Evolutionary conservation across 495 filamentous ascomycete genomes (phyloP), one percentile per base, ranked within the genome.

Genomic region (Tuber brumale): DNA sequence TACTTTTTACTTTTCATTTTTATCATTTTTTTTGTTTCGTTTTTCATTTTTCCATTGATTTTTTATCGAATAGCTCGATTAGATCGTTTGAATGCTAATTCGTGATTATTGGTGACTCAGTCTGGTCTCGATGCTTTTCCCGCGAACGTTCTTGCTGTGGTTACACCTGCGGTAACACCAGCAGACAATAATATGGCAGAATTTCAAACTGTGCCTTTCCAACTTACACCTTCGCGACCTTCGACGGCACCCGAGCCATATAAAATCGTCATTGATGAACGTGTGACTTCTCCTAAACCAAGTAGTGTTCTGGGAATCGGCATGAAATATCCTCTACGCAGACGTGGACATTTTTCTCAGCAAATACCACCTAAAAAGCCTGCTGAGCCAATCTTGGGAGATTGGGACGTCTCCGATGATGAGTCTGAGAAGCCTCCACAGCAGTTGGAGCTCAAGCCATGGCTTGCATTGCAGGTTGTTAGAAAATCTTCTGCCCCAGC

Each of bases 361-460:
- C 57, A 66, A 35, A 66, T 16, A 27, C n/a, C 16, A 18, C 57
- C 57, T 66, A 66, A 66, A 35, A 66, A 66, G 57, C 57, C 27
- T 35, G 57, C 57, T 31, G 76, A 79, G 31, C 70, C 78, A n/a
- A 57, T 80, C 12, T 39, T 79, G 37, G 78, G 75, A 21, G 71
- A 73, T 43, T 80, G 78, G 78, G 78, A 80, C 41, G 57, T 72
- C 77, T 61, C 77, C 27, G 76, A 76, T 48, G 71, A 73, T 0
- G 76, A 76, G 39, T 7, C 31, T 66, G 57, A 66, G 57, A 66
- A 35, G 27, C 57, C 57, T 35, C 57, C 57, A 66, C 27, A 78
- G 37, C 74, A 74, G 21, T 10, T 70, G 31, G 48, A 46, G 14
- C 39, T 76, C n/a, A 79, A 79, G 19, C 72, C 78, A 2, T 80